Percentiles rank a stretch among this genome's conserved stretches.
Evolutionary conservation across 768 basidiomycete species (phyloP).

Genomic region (Serendipita indica): DNA sequence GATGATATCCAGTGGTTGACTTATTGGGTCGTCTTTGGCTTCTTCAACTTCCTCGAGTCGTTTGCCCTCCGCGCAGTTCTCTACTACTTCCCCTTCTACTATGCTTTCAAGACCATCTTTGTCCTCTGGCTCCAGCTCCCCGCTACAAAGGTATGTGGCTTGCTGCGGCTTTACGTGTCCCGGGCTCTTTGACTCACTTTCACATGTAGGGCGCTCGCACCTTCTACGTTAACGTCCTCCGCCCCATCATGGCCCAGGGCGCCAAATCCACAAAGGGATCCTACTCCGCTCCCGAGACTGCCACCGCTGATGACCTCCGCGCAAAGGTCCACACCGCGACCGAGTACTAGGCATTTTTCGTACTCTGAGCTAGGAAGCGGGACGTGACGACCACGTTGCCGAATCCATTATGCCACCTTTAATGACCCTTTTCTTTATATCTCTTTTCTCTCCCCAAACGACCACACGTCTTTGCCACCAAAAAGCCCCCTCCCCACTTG

Average conservation of each 20-base stretch:
- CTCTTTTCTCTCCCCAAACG: slow-evolving; percentile 10
- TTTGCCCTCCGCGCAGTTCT: slow-evolving; percentile 70
- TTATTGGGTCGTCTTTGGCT: slow-evolving; percentile 93
- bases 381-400: neutral
- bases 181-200: slow-evolving; percentile 4
- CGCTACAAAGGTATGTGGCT: slow-evolving; percentile 54
- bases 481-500: too few species aligned
- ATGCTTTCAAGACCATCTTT: slow-evolving; percentile 79
- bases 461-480: neutral
- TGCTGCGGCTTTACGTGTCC: slow-evolving; percentile 19
- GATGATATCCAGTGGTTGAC: slow-evolving; percentile 95
- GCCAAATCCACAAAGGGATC: slow-evolving; percentile 24
- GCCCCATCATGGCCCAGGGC: slow-evolving; percentile 49
- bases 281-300: slow-evolving; percentile 33
- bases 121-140: slow-evolving; percentile 87
- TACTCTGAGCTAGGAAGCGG: too few species aligned
- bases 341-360: neutral
- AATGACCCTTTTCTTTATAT: slow-evolving; percentile 10
- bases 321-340: slow-evolving; percentile 30
- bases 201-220: slow-evolving; percentile 63
- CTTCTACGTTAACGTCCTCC: slow-evolving; percentile 60
- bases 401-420: slow-evolving; percentile 11
- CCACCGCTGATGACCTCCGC: slow-evolving; percentile 35
- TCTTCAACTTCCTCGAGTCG: slow-evolving; percentile 84
- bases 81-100: slow-evolving; percentile 92